Base-by-base conservation (phyloP, 2,329 filamentous ascomycete genomes). In the Ophiocordyceps robertsii region DNA sequence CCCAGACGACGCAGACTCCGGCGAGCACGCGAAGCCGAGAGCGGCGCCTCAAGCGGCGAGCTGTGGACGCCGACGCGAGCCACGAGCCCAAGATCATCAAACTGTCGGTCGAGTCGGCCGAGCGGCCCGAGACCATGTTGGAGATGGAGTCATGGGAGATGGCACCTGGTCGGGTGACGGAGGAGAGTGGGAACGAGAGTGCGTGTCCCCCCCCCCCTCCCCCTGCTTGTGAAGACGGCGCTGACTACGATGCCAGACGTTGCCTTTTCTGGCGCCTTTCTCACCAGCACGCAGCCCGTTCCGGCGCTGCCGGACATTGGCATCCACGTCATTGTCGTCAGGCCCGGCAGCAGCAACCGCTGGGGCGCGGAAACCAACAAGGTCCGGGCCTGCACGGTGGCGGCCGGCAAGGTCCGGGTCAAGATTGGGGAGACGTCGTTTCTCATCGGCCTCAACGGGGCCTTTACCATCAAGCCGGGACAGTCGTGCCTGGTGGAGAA, bases 131-230 rank as follows among this genome's bases (percentile, higher is more conserved):
- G 53, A 24, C 21, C 16, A 39, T 29, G 14, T 24, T 9, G 27
- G 38, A 65, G 40, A 64, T 67, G 56, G 66, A 69, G 47, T 56
- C 57, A 3, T 69, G 66, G 66, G 67, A 70, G 49, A 47, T 68
- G 38, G 66, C 67, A 0, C 67, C 67, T 1, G 67, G 67, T 14
- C 59, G 62, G 19, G 51, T 67, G 29, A 51, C 49, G 9, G 56
- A 61, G 30, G 46, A 54, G 4, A 43, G 45, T 1, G 48, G 53
- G 1, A 49, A 52, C 2, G 56, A 61, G 27, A 66, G 66, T 68
- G 54, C 29, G 14, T 24, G 14, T 17, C 8, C 13, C 11, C 14
- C n/a, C 14, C 11, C 3, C 6, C 6, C 3, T 9, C 24, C 24
- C 24, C 24, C 24, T 27, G 24, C 16, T 19, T 19, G 9, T 7